A percentile compares a stretch with the other conserved stretches of the same genome.
Evolutionary conservation across 148 eudicot genomes (phyloP).

Genomic region (Rhododendron molle): DNA sequence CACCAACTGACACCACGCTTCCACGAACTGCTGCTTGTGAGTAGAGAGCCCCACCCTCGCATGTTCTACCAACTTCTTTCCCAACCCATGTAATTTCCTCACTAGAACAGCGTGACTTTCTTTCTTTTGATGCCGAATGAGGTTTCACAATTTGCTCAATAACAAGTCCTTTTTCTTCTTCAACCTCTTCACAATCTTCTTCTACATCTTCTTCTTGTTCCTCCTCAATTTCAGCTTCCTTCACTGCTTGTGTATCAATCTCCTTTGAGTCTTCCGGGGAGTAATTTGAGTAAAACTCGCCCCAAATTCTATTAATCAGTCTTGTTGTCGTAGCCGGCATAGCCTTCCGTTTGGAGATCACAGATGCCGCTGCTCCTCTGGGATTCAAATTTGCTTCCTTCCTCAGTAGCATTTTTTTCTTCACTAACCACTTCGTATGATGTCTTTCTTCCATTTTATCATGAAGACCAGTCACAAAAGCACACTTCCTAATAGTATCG

Average conservation of each 20-base stretch:
- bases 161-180: constrained; percentile 48
- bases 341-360: constrained; percentile 65
- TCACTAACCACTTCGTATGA: constrained; percentile 91
- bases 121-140: constrained; percentile 27
- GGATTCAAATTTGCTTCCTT: constrained; percentile 73
- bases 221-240: constrained; percentile 15
- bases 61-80: constrained; percentile 41
- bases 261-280: constrained; percentile 65
- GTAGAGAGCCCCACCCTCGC: constrained; percentile 40
- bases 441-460: constrained; percentile 78
- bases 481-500: constrained; percentile 53
- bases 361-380: constrained; percentile 61
- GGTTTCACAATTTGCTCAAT: constrained; percentile 31
- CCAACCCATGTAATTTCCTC: constrained; percentile 66
- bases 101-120: constrained; percentile 28
- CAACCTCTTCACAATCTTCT: constrained; percentile 55
- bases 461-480: constrained; percentile 68
- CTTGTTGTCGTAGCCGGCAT: constrained; percentile 96
- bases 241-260: constrained; percentile 24
- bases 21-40: constrained; percentile 57
- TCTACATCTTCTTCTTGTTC: constrained; percentile 42
- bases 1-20: constrained; percentile 49
- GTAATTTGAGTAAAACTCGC: constrained; percentile 79
- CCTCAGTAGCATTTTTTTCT: constrained; percentile 57
- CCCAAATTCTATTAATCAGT: constrained; percentile 95